Conservation (phyloP, 495 filamentous ascomycete genomes). For the Podospora pseudopauciseta region DNA sequence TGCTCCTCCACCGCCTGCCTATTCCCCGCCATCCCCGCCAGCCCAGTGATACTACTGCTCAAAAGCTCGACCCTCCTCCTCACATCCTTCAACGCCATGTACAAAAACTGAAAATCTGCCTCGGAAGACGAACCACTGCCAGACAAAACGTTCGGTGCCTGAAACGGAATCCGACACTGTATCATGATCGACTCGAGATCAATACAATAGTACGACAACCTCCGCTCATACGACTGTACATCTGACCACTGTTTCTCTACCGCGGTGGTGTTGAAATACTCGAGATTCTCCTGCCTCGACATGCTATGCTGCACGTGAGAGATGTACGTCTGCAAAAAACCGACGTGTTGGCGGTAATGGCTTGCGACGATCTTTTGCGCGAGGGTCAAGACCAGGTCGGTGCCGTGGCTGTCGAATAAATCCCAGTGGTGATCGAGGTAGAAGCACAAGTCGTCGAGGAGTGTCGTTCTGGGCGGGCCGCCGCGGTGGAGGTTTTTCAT, state of each 20-base stretch:
- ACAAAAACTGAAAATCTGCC: conserved; percentile 1
- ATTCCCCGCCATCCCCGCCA: conserved; percentile 3
- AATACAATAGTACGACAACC: not conserved
- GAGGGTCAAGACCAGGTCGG: not conserved
- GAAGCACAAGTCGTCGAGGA: not conserved
- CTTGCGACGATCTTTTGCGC: conserved; percentile 4
- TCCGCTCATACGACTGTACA: not conserved
- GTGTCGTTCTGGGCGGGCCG: not conserved
- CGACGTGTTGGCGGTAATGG: not conserved
- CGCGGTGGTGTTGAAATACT: not conserved
- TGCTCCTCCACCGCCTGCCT: conserved; percentile 1
- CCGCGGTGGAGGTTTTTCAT: not conserved
- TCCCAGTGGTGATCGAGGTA: not conserved
- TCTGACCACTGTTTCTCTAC: not conserved
- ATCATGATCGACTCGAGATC: conserved; percentile 1
- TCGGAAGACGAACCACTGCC: not conserved
- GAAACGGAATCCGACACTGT: not conserved
- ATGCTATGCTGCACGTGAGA: not conserved
- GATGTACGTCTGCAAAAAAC: not conserved
- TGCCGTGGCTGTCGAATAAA: not conserved
- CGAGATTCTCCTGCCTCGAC: not conserved
- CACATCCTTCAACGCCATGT: not conserved
- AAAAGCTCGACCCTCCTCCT: not conserved
- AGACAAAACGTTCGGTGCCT: not conserved
- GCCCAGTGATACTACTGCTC: not conserved